phyloP scores from a whole-genome alignment of 441 rosid species.

The Eruca vesicaria region DNA sequence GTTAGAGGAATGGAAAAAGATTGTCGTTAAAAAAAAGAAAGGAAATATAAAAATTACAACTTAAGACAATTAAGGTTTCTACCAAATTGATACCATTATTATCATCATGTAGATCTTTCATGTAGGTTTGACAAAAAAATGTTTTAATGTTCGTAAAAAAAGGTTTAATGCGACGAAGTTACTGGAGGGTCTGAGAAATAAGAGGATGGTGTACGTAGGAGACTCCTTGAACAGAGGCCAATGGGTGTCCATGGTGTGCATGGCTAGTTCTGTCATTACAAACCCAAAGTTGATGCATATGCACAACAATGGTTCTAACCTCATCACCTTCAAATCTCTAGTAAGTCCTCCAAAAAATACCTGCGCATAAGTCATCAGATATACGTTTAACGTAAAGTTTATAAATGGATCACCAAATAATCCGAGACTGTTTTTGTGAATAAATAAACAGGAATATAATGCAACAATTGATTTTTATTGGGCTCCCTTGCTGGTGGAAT shows the following conservation, averaged over 20 bases:
- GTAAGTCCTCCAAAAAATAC: constrained; percentile 33
- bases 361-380: background rate
- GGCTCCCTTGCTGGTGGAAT: constrained; percentile 67
- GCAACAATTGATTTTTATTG: constrained; percentile 63
- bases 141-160: constrained; percentile 1
- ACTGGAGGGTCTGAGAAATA: constrained; percentile 59
- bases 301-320: constrained; percentile 57
- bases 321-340: constrained; percentile 48
- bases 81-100: background rate
- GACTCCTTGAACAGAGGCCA: constrained; percentile 65
- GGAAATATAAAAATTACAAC: background rate
- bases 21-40: too few species aligned
- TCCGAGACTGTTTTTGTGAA: background rate
- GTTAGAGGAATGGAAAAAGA: background rate
- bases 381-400: background rate
- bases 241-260: constrained; percentile 64
- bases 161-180: constrained; percentile 75
- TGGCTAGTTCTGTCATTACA: constrained; percentile 45
- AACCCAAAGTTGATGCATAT: constrained; percentile 42
- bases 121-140: constrained; percentile 17
- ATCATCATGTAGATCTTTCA: background rate
- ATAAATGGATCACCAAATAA: background rate
- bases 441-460: constrained; percentile 48
- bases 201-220: constrained; percentile 63
- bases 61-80: background rate